Base-by-base conservation (phyloP, 1,284 basidiomycete genomes). In the Leccinum subspadiceum region DNA sequence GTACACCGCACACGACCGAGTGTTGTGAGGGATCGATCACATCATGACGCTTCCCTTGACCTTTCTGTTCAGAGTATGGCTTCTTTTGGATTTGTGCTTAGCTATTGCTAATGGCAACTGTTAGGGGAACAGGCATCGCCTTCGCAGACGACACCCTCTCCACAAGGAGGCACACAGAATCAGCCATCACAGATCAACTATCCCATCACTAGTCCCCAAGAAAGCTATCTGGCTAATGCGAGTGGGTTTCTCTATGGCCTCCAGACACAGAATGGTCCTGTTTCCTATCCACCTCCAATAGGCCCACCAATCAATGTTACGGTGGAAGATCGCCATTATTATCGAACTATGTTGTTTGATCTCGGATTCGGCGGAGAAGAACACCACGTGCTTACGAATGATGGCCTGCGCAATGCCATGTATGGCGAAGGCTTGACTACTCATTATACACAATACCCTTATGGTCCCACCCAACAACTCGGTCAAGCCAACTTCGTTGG, bases 311-410 rank as follows among this genome's bases (percentile, higher is more conserved):
- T 73, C 29, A 53, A 61, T 9, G 26, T 50, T 29, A 71, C 82
- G 6, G 77, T 84, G 63, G 77, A 79, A 37, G 86, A 89, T 67
- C 80, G 80, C 15, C 76, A 82, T 53, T 90, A 90, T 72, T 89
- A 85, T 80, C 82, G 82, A 64, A 82, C 82, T 60, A 89, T 90
- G 85, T 83, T 88, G 64, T 73, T 83, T 56, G 87, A 89, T 63
- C 78, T 89, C 22, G 88, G 89, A 17, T 85, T 82, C 63, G 81
- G 81, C 37, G 79, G 79, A 58, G 75, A 70, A 12, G 79, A 81
- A 10, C 67, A 70, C 15, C 65, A 70, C n/a, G 69, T 64, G 51
- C 53, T 60, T 24, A 53, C 62, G 33, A 63, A 60, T 49, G 71
- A 74, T 46, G 55, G 63, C 41, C 48, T 73, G 49, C 73, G 70